These are phyloP conservation scores for Amanita subjunquillea DNA, from an alignment of 768 basidiomycete species.

Conservation along the genomic window DNA sequence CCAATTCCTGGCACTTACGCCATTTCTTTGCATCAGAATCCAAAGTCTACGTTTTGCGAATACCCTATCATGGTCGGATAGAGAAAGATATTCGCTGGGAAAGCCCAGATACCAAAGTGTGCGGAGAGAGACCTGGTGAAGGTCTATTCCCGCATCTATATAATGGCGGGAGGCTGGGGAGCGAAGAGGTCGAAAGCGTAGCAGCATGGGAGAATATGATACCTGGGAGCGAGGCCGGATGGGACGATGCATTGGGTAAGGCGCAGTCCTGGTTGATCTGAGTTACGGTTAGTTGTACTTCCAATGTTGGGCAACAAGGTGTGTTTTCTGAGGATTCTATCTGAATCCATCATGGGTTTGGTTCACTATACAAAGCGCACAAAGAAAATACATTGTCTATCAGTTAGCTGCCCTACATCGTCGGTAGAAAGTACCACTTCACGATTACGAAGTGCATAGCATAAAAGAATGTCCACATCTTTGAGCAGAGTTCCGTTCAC, in stretches of 20 bases:
- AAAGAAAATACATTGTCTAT: too few species aligned
- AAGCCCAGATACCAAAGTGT: slow-evolving; percentile 24
- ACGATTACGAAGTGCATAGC: too few species aligned
- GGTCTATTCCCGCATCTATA: slow-evolving; percentile 47
- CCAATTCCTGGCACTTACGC: slow-evolving; percentile 31
- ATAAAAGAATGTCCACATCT: too few species aligned
- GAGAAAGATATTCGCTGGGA: slow-evolving; percentile 39
- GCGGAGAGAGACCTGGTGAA: slow-evolving; percentile 32
- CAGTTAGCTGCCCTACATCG: too few species aligned
- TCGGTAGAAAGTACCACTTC: too few species aligned
- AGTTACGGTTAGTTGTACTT: too few species aligned
- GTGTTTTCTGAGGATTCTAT: too few species aligned
- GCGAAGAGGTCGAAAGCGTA: slow-evolving; percentile 33
- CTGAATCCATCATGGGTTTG: too few species aligned
- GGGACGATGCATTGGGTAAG: slow-evolving; percentile 19
- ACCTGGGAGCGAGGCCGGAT: slow-evolving; percentile 12
- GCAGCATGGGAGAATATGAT: slow-evolving; percentile 12
- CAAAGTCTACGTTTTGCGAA: slow-evolving; percentile 30
- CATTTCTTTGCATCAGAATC: slow-evolving; percentile 33
- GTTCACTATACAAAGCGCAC: too few species aligned
- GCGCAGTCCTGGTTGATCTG: slow-evolving; percentile 21
- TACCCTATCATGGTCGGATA: slow-evolving; percentile 27
- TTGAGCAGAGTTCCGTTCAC: neutral
- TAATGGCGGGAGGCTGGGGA: slow-evolving; percentile 31
- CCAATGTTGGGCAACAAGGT: too few species aligned